Evolutionary conservation across 2,329 filamentous ascomycete genomes (phyloP), one percentile per base, ranked within the genome.

Genomic region (Blastomyces emzantsi): DNA sequence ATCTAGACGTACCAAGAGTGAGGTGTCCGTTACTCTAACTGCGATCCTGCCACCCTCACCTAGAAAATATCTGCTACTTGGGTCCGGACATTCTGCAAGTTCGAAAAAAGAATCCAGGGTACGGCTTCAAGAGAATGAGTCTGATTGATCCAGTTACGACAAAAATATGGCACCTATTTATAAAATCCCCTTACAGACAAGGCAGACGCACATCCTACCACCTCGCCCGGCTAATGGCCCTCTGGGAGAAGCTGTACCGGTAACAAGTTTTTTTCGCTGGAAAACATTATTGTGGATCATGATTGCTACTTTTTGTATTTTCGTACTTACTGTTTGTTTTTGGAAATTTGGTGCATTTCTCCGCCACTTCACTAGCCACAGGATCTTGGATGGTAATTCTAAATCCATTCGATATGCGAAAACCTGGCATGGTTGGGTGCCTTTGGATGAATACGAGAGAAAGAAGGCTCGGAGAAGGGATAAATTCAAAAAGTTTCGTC

Each of bases 341-440:
- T 78, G 76, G 76, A 78, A 75, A 62, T 62, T 72, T 39, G 76
- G 75, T 11, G 66, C 69, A 2, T 73, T 75, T 62, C 64, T 76
- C 64, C 75, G 76, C 61, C 70, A 63, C 1, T 75, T 77, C 60
- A 77, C 70, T 8, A 68, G 69, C 61, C 64, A 71, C 49, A 74
- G 69, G 65, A 71, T 78, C 39, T 60, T 77, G 25, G 62, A 66
- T 55, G 73, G 73, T 30, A 77, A 74, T 64, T 60, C 70, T 11
- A 43, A 41, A 25, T 69, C 68, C 19, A 67, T 69, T 65, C 74
- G 74, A 17, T 77, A 76, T 64, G 72, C 72, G 30, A 75, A 72
- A 52, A 77, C 76, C 15, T 78, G 76, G 76, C 77, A 78, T 64
- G 76, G 76, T 43, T 78, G 76, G 76, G 69, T 77, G 17, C 67